Evolutionary conservation across 805 yeast species (phyloP).

Genomic region (Hanseniaspora lachancei): DNA sequence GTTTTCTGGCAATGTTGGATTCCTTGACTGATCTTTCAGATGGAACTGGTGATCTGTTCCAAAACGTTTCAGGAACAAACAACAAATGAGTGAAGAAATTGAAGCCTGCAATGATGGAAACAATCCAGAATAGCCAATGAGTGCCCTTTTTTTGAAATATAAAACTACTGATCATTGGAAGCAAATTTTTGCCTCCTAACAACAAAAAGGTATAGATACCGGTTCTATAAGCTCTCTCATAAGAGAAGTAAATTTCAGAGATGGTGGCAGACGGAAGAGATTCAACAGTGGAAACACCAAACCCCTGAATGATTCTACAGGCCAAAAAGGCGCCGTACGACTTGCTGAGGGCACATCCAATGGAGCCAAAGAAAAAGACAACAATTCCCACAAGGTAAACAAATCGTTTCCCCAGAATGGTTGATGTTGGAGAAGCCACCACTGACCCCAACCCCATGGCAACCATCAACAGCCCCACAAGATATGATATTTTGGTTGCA

Average conservation of each 20-base stretch:
- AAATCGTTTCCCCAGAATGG: conserved; percentile 43
- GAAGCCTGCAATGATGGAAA: conserved; percentile 39
- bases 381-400: conserved; percentile 39
- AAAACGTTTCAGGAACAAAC: conserved; percentile 54
- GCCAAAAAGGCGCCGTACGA: conserved; percentile 41
- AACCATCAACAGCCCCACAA: conserved; percentile 48
- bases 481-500: conserved; percentile 34
- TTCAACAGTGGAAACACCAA: conserved; percentile 50
- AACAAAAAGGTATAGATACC: conserved; percentile 46
- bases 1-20: conserved; percentile 35
- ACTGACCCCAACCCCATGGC: conserved; percentile 47
- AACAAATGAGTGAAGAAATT: conserved; percentile 34
- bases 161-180: conserved; percentile 44
- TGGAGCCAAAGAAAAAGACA: conserved; percentile 37
- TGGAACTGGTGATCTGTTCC: conserved; percentile 44
- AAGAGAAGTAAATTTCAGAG: conserved; percentile 48
- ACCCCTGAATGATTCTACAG: conserved; percentile 45
- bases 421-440: conserved; percentile 45
- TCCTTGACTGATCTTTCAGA: conserved; percentile 37
- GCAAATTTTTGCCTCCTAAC: conserved; percentile 49
- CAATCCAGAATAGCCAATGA: conserved; percentile 52
- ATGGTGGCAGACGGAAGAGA: conserved; percentile 47
- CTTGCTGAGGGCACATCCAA: conserved; percentile 42
- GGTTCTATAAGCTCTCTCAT: conserved; percentile 47
- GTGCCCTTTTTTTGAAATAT: conserved; percentile 37